Evolutionary conservation across 1,284 basidiomycete species (phyloP).

Genomic region (Ceratobasidium papillatum): DNA sequence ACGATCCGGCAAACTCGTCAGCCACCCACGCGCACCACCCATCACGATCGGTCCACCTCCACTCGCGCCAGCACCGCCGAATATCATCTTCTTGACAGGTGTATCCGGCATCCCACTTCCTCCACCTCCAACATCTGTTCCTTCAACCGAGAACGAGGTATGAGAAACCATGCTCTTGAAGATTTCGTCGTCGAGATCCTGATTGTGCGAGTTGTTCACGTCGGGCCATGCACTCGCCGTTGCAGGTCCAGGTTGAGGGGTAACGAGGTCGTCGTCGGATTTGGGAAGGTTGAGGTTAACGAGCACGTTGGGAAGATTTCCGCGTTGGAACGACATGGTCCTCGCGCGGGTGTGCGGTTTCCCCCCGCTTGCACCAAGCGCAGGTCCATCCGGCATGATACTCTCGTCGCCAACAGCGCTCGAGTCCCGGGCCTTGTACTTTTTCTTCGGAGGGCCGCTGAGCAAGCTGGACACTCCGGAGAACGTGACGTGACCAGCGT

Average conservation of each 20-base stretch:
- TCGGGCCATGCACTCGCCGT: conserved; percentile 70
- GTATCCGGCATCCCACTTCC: conserved; percentile 75
- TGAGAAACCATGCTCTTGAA: conserved; percentile 67
- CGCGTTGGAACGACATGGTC: conserved; percentile 29
- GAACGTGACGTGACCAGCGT: conserved; percentile 19
- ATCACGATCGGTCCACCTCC: conserved; percentile 20
- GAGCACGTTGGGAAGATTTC: conserved; percentile 3
- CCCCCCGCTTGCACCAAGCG: background rate
- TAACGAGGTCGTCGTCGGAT: conserved; percentile 65
- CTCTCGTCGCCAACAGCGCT: conserved; percentile 55
- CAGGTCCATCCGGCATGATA: conserved; percentile 41
- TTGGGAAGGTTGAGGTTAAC: conserved; percentile 14
- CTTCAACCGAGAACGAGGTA: conserved; percentile 56
- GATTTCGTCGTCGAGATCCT: conserved; percentile 74
- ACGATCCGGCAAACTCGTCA: conserved; percentile 36
- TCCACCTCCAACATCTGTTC: conserved; percentile 53
- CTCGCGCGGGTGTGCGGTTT: conserved; percentile 19
- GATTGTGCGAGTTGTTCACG: conserved; percentile 52
- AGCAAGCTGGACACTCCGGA: conserved; percentile 43
- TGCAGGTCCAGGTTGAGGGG: conserved; percentile 67
- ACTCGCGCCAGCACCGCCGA: background rate
- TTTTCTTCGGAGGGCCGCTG: conserved; percentile 54
- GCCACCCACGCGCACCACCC: conserved; percentile 28
- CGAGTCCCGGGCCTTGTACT: conserved; percentile 45
- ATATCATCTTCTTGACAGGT: conserved; percentile 69